Evolutionary conservation across 805 yeast species (phyloP).

Genomic region (Kodamaea jinghongensis): DNA sequence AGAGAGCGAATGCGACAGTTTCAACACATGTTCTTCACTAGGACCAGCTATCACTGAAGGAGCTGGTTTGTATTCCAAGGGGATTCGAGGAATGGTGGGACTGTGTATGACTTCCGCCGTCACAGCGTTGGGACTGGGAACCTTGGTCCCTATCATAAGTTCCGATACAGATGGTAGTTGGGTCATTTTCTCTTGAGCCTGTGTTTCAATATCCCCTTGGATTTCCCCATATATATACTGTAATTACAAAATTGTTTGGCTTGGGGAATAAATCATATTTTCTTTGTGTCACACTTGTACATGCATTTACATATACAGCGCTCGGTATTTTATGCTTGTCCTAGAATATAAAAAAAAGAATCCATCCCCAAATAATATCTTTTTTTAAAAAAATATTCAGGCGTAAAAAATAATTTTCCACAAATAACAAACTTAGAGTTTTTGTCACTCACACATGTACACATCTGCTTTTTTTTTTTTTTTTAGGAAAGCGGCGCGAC

Average conservation of each 20-base stretch:
- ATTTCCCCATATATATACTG: constrained; percentile 6
- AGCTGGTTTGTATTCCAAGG: constrained; percentile 1
- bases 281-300: constrained; percentile 2
- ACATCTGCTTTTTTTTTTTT: too few relatives aligned
- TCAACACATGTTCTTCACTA: too few relatives aligned
- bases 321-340: constrained; percentile 1
- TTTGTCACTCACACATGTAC: too few relatives aligned
- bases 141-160: constrained; percentile 19
- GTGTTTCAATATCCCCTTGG: too few relatives aligned
- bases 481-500: too few relatives aligned
- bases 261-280: not conserved
- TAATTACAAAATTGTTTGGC: constrained; percentile 7
- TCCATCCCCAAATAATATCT: not conserved
- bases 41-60: too few relatives aligned
- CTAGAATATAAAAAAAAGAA: too few relatives aligned
- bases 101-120: not conserved
- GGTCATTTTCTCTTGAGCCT: constrained; percentile 9
- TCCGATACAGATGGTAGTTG: constrained; percentile 28
- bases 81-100: not conserved
- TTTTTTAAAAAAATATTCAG: not conserved
- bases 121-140: constrained; percentile 1
- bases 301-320: constrained; percentile 2
- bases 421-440: not conserved
- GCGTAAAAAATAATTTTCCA: not conserved
- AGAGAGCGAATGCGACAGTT: too few relatives aligned